Base-by-base conservation (phyloP, 2,329 filamentous ascomycete species). In the Aureobasidium pullulans region DNA sequence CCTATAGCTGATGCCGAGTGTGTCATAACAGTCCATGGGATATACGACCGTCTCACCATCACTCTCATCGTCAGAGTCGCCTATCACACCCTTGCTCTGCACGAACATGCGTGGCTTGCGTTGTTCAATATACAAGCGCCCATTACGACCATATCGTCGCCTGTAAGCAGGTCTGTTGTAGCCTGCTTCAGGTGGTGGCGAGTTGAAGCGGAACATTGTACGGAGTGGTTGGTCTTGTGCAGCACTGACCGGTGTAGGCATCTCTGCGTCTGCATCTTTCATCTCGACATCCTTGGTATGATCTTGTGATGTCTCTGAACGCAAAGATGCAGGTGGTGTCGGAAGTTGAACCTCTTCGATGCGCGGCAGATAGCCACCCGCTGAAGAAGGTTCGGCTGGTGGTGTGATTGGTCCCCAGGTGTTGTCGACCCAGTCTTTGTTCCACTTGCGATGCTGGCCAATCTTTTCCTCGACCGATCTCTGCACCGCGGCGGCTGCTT, bases 381-480 rank as follows among this genome's bases (percentile, higher is more conserved):
- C 60, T 31, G 68, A 67, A 15, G 61, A 61, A 15, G 61, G 79
- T 61, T 90, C 87, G 68, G 84, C 79, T 44, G 89, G 84, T 23
- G 91, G 91, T 53, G 89, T 90, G 64, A 97, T 82, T 53, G 93
- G 91, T 64, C 87, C 86, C 76, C 87, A 85, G 62, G 93, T 96
- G 70, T 91, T 81, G 76, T 97, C 92, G 67, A 95, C 83, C 77
- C 90, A 91, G 69, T 89, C 88, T 67, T 89, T 82, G 74, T 96
- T 96, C 91, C 93, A 96, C 71, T 88, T 86, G 66, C 88, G 84
- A 75, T 96, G 93, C 74, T 94, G 93, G 67, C 87, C 82, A 58
- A 95, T 85, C 74, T 95, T 93, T 66, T 84, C 84, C 72, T 95
- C 89, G 71, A 97, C 90, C 68, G 95, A 90, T 64, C 81, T 81